phyloP scores from a whole-genome alignment of 208 protist genomes.

The Trichomonas vaginalis region DNA sequence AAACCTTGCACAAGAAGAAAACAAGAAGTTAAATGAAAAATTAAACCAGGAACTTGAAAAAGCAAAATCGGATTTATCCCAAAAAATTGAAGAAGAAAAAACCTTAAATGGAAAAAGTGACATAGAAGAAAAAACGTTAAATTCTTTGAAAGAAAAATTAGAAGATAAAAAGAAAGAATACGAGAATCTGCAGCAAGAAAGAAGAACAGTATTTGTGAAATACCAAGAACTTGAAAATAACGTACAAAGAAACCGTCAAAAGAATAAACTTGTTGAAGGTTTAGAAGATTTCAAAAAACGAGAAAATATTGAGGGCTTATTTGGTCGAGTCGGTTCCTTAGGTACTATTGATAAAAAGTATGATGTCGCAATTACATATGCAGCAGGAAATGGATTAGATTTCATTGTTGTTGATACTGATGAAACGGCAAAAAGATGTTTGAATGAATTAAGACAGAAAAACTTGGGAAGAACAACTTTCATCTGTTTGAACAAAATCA shows the following conservation, averaged over 20 bases:
- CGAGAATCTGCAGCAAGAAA: background rate
- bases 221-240: background rate
- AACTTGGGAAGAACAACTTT: constrained; percentile 83
- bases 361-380: constrained; percentile 88
- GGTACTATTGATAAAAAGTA: constrained; percentile 81
- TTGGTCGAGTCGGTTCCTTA: constrained; percentile 85
- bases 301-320: constrained; percentile 40
- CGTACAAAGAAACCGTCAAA: background rate
- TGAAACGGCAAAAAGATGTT: constrained; percentile 58
- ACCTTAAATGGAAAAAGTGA: background rate
- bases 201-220: background rate
- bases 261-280: constrained; percentile 19
- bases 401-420: constrained; percentile 89
- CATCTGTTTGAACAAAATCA: constrained; percentile 70
- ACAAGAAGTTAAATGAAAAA: background rate
- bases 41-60: background rate
- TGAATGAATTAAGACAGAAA: constrained; percentile 61
- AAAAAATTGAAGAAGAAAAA: background rate
- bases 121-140: background rate
- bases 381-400: constrained; percentile 66
- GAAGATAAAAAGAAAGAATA: background rate
- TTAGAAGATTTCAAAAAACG: constrained; percentile 18
- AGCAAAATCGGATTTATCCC: background rate
- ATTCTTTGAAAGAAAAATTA: background rate
- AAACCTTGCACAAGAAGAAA: background rate